Evolutionary conservation across 2,329 filamentous ascomycete genomes (phyloP).

Genomic region (Metarhizium guizhouense): DNA sequence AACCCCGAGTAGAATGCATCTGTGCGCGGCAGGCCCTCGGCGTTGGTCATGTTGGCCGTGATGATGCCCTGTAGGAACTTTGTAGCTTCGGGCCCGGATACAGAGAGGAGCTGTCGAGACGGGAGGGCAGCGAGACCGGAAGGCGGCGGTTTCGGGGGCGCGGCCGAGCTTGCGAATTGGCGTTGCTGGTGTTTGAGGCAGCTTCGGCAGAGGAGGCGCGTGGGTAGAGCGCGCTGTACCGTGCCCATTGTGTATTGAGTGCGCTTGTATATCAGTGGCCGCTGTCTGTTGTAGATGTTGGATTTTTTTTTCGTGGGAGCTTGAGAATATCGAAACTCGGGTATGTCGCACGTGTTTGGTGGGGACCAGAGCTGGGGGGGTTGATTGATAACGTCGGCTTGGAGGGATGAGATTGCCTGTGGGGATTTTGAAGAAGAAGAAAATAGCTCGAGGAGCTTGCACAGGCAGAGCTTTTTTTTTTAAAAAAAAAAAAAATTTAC

Average conservation of each 20-base stretch:
- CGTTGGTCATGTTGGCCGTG: conserved; percentile 47
- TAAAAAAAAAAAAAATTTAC: too few species aligned
- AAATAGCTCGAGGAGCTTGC: too few species aligned
- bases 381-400: background rate
- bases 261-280: background rate
- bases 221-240: conserved; percentile 5
- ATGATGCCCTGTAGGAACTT: conserved; percentile 84
- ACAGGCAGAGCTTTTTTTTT: too few species aligned
- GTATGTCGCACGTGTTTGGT: conserved; percentile 6
- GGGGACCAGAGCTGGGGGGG: background rate
- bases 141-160: conserved; percentile 32
- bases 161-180: conserved; percentile 18
- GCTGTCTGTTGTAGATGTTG: background rate
- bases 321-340: background rate
- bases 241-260: conserved; percentile 1
- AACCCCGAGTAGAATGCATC: conserved; percentile 73
- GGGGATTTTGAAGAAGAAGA: too few species aligned
- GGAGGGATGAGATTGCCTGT: background rate
- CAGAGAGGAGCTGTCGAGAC: conserved; percentile 69
- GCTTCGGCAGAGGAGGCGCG: conserved; percentile 19
- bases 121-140: conserved; percentile 48
- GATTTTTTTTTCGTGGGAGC: background rate
- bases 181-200: conserved; percentile 19
- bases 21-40: conserved; percentile 23
- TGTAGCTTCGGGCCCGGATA: conserved; percentile 70